Evolutionary conservation across 148 eudicot species (phyloP).

Genomic region (Persicaria maculosa): DNA sequence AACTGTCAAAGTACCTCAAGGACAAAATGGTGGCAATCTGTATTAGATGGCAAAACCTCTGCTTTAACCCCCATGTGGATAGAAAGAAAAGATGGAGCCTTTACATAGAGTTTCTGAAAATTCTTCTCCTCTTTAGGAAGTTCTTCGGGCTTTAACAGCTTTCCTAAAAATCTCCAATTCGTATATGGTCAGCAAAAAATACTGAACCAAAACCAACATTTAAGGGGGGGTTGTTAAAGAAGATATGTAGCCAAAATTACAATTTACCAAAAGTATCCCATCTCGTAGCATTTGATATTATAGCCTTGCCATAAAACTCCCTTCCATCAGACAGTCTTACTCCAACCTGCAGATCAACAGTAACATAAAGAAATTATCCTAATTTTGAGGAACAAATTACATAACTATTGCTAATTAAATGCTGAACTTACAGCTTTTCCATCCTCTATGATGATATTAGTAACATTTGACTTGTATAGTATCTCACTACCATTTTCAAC

Average conservation of each 20-base stretch:
- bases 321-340: slow-evolving; percentile 87
- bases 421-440: slow-evolving; percentile 78
- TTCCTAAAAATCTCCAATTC: slow-evolving; percentile 39
- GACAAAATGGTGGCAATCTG: slow-evolving; percentile 96
- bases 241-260: not conserved
- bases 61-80: slow-evolving; percentile 95
- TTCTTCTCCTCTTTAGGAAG: slow-evolving; percentile 81
- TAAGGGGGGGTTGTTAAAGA: not conserved
- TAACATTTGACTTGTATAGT: slow-evolving; percentile 88
- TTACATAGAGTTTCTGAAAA: slow-evolving; percentile 79
- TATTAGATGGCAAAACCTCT: slow-evolving; percentile 73
- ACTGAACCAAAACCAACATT: not conserved
- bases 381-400: not conserved
- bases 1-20: slow-evolving; percentile 56
- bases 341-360: slow-evolving; percentile 50
- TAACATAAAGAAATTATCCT: slow-evolving; percentile 4
- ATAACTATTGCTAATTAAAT: not conserved
- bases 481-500: slow-evolving; percentile 80
- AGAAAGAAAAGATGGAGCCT: slow-evolving; percentile 97
- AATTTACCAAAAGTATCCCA: slow-evolving; percentile 97
- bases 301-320: slow-evolving; percentile 64
- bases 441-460: slow-evolving; percentile 53
- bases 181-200: not conserved
- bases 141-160: slow-evolving; percentile 64
- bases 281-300: slow-evolving; percentile 95